Percentiles rank a stretch among this genome's conserved stretches.
phyloP scores from a whole-genome alignment of 179 eudicot genomes.

The Drosera spatulata region DNA sequence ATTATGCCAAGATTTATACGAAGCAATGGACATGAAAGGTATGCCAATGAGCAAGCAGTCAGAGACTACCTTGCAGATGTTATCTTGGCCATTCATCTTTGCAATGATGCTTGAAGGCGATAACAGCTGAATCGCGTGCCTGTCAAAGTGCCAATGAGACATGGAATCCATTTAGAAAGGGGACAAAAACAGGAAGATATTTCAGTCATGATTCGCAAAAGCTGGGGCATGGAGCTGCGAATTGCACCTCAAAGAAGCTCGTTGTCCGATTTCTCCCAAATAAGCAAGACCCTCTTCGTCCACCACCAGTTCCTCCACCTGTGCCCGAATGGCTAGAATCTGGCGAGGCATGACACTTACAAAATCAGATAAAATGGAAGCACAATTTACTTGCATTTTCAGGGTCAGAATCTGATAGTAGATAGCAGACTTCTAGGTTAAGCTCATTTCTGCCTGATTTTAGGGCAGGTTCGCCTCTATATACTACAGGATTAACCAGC shows the following conservation, averaged over 20 bases:
- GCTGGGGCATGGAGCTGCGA: not conserved
- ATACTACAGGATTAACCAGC: too few species aligned
- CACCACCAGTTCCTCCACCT: constrained; percentile 76
- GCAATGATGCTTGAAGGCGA: constrained; percentile 83
- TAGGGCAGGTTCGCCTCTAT: too few species aligned
- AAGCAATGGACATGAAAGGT: too few species aligned
- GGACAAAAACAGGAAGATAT: too few species aligned
- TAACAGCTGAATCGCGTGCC: constrained; percentile 88
- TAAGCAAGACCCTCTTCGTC: constrained; percentile 90
- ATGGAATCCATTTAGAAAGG: not conserved
- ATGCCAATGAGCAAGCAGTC: not conserved
- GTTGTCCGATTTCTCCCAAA: constrained; percentile 85
- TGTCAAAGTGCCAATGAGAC: constrained; percentile 13
- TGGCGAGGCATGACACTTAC: constrained; percentile 16
- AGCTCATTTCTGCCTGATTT: too few species aligned
- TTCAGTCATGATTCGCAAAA: not conserved
- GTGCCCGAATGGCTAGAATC: constrained; percentile 95
- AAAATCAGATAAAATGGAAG: not conserved
- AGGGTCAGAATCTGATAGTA: too few species aligned
- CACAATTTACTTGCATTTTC: too few species aligned
- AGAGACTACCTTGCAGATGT: constrained; percentile 74
- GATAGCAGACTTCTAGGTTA: too few species aligned
- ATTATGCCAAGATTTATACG: too few species aligned
- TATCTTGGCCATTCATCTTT: constrained; percentile 82
- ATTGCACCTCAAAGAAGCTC: constrained; percentile 70